Base-by-base conservation (phyloP, 345 rosid genomes). In the Melaleuca alternifolia region DNA sequence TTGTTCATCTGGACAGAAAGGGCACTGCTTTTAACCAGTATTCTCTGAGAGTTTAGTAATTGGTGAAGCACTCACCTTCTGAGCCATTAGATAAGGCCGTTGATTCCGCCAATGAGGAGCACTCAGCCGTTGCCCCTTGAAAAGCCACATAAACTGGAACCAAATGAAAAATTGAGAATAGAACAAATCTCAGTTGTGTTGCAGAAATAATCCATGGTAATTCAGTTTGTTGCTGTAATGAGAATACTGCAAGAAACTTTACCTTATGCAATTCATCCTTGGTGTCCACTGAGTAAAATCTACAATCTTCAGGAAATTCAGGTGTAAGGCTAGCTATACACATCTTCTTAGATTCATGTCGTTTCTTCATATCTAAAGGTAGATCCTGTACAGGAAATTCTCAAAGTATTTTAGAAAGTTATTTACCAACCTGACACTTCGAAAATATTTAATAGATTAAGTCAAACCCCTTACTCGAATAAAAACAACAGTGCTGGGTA, bases 261-360 rank as follows among this genome's bases (percentile, higher is more conserved):
- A 97, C 99, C 99, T 97, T 96, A 87, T 94, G 98, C 94, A 97
- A 89, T 83, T 97, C 99, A 83, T 96, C 98, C 92, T 90, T 94
- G 24, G 97, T 95, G 92, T 97, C 99, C 75, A 96, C 99, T 33
- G 95, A 91, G 91, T 88, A 94, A 90, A 95, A 96, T 90, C 92
- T 95, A 84, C 98, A 95, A 86, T 97, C 99, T 90, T 94, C 95
- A 24, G 98, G 98, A 89, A 97, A 95, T 88, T 95, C 96, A 85
- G 96, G 65, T 82, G 94, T 90, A 89, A 97, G 95, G 86, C 90
- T 86, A 86, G 95, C 93, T 85, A 89, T 88, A 88, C 95, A 95
- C 65, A 91, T 89, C 94, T 96, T 95, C 92, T 96, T 95, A 37
- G 87, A 86, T 52, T 94, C 94, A 88, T 93, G 93, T 89, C 91